Conservation (phyloP, 352 stramenopile genomes). For the Phytopythium aichiense region DNA sequence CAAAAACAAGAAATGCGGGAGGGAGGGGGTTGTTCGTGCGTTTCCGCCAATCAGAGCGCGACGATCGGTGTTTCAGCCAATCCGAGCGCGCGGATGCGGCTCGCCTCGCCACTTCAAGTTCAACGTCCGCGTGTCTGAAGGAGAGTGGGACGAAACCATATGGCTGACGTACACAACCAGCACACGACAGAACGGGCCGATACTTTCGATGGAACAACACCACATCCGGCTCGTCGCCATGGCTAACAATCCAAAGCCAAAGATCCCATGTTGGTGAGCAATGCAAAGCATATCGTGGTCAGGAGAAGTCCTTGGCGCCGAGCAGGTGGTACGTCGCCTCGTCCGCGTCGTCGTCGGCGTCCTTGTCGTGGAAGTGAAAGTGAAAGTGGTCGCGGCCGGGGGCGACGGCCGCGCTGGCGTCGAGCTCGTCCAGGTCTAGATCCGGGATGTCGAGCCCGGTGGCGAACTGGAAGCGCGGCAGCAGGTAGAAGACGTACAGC, state of each 20-base stretch:
- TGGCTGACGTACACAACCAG: not conserved
- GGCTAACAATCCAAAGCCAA: too few relatives aligned
- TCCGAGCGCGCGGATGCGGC: not conserved
- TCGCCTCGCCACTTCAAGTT: slow-evolving; percentile 11
- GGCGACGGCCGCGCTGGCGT: slow-evolving; percentile 13
- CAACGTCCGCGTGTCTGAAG: slow-evolving; percentile 4
- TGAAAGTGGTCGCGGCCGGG: not conserved
- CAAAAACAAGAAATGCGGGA: slow-evolving; percentile 4
- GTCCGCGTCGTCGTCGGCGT: slow-evolving; percentile 12
- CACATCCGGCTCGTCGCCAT: too few relatives aligned
- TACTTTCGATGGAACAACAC: too few relatives aligned
- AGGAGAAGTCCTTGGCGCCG: not conserved
- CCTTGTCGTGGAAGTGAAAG: not conserved
- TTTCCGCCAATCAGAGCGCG: not conserved
- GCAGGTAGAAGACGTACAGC: slow-evolving; percentile 70
- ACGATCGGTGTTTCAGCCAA: not conserved
- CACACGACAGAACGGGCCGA: too few relatives aligned
- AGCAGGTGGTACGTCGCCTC: slow-evolving; percentile 27
- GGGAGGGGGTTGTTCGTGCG: not conserved
- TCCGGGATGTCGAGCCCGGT: slow-evolving; percentile 55
- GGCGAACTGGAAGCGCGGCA: slow-evolving; percentile 61
- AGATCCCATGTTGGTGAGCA: too few relatives aligned
- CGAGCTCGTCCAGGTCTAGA: slow-evolving; percentile 20
- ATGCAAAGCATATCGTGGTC: not conserved
- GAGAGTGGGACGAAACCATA: not conserved